phyloP scores from a whole-genome alignment of 805 yeast species.

The Ogataea wickerhamii region DNA sequence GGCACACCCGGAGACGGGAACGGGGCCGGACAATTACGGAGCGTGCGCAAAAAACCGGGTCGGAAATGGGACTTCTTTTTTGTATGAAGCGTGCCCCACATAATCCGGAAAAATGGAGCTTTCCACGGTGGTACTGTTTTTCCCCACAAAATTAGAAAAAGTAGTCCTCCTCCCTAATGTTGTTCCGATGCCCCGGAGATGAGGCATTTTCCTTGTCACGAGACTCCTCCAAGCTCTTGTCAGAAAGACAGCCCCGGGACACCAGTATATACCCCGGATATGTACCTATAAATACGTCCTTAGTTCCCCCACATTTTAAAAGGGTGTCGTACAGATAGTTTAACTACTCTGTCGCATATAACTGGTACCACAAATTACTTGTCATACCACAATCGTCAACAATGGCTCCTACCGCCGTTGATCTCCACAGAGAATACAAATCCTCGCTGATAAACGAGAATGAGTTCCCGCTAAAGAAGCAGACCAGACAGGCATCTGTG shows the following conservation, averaged over 20 bases:
- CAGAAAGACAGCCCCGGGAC: background rate
- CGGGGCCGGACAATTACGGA: background rate
- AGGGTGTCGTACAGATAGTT: no score
- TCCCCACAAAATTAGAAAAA: conserved; percentile 9
- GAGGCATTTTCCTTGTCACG: conserved; percentile 8
- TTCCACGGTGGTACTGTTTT: background rate
- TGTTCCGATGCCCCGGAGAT: conserved; percentile 10
- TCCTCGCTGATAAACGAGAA: conserved; percentile 23
- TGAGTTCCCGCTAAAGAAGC: conserved; percentile 22
- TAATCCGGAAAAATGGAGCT: conserved; percentile 9
- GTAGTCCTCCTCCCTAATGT: background rate
- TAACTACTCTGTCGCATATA: no score
- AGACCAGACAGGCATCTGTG: conserved; percentile 29
- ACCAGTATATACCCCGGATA: background rate
- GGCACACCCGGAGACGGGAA: background rate
- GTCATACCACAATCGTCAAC: no score
- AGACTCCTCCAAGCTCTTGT: background rate
- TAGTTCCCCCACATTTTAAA: no score
- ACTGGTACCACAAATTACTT: no score
- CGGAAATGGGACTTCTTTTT: background rate
- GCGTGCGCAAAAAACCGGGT: conserved; percentile 1
- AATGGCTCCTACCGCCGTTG: conserved; percentile 42
- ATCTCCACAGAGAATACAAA: conserved; percentile 31
- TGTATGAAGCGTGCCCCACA: background rate
- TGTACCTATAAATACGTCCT: conserved; percentile 2